phyloP scores from a whole-genome alignment of 2,329 filamentous ascomycete genomes.

The Sphaerulina musiva region DNA sequence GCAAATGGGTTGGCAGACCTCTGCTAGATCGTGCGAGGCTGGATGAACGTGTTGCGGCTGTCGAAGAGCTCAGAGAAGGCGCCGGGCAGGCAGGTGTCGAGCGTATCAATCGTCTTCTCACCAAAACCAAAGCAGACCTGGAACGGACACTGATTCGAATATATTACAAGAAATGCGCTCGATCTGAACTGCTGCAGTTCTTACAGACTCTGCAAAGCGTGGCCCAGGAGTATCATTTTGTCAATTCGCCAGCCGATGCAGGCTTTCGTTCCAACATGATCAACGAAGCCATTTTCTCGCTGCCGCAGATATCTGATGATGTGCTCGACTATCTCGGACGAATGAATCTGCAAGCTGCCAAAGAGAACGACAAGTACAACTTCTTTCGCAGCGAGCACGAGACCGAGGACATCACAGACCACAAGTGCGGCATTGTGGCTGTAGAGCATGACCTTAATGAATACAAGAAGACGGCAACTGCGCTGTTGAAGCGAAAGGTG shows the following conservation, averaged over 20 bases:
- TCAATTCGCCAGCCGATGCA: conserved; percentile 58
- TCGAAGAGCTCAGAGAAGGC: conserved; percentile 74
- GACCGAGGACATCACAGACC: conserved; percentile 78
- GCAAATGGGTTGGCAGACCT: conserved; percentile 92
- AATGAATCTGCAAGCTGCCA: conserved; percentile 78
- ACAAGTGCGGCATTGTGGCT: conserved; percentile 87
- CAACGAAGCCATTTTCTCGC: conserved; percentile 61
- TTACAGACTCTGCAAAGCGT: conserved; percentile 81
- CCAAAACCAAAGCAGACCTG: conserved; percentile 68
- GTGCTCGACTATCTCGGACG: conserved; percentile 71
- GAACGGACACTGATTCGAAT: conserved; percentile 91
- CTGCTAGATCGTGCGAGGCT: conserved; percentile 69
- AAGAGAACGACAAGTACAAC: conserved; percentile 81
- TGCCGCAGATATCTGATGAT: conserved; percentile 69
- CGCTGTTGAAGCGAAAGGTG: conserved; percentile 60
- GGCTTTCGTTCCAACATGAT: conserved; percentile 68
- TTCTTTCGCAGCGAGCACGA: conserved; percentile 88
- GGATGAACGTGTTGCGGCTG: conserved; percentile 72
- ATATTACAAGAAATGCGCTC: conserved; percentile 92
- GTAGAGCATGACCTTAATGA: conserved; percentile 83
- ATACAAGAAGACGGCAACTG: conserved; percentile 65
- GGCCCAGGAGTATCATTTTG: conserved; percentile 64
- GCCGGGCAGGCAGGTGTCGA: conserved; percentile 63
- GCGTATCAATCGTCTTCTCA: conserved; percentile 64
- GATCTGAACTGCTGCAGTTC: conserved; percentile 77